Percentiles rank a stretch among this genome's conserved stretches.
Evolutionary conservation across 2,329 filamentous ascomycete species (phyloP).

Genomic region (Emmonsia crescens): DNA sequence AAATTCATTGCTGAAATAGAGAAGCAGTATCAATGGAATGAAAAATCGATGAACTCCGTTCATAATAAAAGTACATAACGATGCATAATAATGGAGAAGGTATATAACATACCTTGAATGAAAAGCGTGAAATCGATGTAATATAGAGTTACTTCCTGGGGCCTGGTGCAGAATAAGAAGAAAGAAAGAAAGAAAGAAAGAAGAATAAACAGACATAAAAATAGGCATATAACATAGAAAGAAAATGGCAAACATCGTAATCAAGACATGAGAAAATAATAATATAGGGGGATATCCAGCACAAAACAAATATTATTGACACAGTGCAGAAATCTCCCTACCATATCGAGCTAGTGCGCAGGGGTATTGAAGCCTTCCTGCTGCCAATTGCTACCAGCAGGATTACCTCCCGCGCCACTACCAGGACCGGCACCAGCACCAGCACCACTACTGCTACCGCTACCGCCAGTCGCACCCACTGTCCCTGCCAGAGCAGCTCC

Average conservation of each 20-base stretch:
- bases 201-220: neutral
- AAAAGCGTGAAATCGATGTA: neutral
- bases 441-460: constrained; percentile 10
- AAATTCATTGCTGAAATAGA: no score
- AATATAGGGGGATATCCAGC: neutral
- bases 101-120: neutral
- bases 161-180: no score
- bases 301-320: neutral
- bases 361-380: neutral
- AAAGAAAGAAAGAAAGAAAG: no score
- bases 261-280: neutral
- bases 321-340: neutral
- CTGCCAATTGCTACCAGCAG: neutral
- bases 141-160: no score
- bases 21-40: no score
- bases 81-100: neutral
- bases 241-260: neutral
- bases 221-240: neutral
- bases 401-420: neutral
- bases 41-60: neutral
- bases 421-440: neutral
- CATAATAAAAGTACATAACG: neutral
- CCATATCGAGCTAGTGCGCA: neutral
- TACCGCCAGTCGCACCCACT: constrained; percentile 19
- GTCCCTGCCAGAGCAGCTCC: constrained; percentile 28